These are phyloP conservation scores for Xylaria cubensis DNA, from an alignment of 495 filamentous ascomycete species.

Conservation along the genomic window DNA sequence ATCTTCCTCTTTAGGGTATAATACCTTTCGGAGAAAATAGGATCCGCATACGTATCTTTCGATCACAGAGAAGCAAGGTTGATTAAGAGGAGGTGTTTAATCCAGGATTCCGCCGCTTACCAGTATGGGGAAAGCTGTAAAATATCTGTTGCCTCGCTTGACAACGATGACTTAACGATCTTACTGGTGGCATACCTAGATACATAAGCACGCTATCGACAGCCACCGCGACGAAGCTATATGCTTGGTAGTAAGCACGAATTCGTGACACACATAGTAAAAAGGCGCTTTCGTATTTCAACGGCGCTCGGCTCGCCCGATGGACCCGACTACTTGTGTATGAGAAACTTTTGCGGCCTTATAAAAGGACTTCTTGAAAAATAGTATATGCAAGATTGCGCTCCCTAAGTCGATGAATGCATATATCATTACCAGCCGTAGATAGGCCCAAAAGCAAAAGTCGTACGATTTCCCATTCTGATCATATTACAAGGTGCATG, in stretches of 20 bases:
- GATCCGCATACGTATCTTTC: neutral
- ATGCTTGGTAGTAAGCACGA: neutral
- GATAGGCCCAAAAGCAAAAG: neutral
- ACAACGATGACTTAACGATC: neutral
- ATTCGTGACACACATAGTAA: constrained; percentile 8
- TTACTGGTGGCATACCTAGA: neutral
- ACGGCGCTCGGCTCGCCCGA: constrained; percentile 10
- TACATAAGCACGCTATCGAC: constrained; percentile 4
- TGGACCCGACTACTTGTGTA: neutral
- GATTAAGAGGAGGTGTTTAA: neutral
- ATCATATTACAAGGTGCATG: neutral
- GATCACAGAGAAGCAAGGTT: neutral
- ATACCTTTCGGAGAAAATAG: neutral
- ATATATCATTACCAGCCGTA: constrained; percentile 4
- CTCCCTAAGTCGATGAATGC: neutral
- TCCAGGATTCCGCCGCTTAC: neutral
- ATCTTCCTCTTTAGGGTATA: neutral
- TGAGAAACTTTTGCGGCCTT: constrained; percentile 8
- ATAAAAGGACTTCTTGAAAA: neutral
- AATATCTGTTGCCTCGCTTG: neutral
- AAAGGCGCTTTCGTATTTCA: neutral
- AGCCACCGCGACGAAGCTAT: neutral
- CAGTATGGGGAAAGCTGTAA: neutral
- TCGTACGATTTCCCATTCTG: constrained; percentile 14
- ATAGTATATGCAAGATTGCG: neutral